Evolutionary conservation across 1,284 basidiomycete genomes (phyloP).

Genomic region (Apiotrichum gamsii): DNA sequence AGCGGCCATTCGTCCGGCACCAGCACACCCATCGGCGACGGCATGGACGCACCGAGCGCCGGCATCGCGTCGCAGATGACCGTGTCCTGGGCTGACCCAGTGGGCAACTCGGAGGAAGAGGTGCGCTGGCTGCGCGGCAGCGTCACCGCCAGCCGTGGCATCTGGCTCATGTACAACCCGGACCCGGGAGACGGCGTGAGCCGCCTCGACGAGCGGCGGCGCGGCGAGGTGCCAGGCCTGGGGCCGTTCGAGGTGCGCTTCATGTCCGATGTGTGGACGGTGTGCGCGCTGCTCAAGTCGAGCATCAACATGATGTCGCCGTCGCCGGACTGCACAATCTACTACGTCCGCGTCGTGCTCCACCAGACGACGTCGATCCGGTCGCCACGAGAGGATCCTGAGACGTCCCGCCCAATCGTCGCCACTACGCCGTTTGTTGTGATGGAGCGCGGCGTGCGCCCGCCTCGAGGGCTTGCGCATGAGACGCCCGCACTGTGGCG

Average conservation of each 20-base stretch:
- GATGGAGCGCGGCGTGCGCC: constrained; percentile 11
- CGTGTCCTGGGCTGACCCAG: constrained; percentile 7
- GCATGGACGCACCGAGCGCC: not conserved
- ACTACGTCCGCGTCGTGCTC: constrained; percentile 29
- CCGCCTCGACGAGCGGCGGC: constrained; percentile 19
- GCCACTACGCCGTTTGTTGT: constrained; percentile 13
- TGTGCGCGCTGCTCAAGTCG: constrained; percentile 27
- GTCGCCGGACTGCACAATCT: constrained; percentile 26
- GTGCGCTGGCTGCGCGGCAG: constrained; percentile 25
- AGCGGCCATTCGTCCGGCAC: not conserved
- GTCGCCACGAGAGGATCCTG: constrained; percentile 27
- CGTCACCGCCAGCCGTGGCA: constrained; percentile 9
- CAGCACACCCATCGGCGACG: not conserved
- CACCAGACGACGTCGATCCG: constrained; percentile 28
- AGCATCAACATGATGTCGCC: constrained; percentile 19
- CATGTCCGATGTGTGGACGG: constrained; percentile 33
- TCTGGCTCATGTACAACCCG: constrained; percentile 29
- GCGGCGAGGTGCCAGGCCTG: constrained; percentile 20
- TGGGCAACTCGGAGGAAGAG: constrained; percentile 1
- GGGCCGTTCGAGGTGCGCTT: constrained; percentile 26
- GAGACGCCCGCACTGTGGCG: constrained; percentile 25
- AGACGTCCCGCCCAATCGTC: constrained; percentile 4
- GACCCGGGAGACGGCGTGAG: constrained; percentile 18
- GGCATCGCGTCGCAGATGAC: constrained; percentile 11
- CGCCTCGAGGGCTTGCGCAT: constrained; percentile 17